Conservation (phyloP, 768 basidiomycete genomes). For the Mycena maculata region DNA sequence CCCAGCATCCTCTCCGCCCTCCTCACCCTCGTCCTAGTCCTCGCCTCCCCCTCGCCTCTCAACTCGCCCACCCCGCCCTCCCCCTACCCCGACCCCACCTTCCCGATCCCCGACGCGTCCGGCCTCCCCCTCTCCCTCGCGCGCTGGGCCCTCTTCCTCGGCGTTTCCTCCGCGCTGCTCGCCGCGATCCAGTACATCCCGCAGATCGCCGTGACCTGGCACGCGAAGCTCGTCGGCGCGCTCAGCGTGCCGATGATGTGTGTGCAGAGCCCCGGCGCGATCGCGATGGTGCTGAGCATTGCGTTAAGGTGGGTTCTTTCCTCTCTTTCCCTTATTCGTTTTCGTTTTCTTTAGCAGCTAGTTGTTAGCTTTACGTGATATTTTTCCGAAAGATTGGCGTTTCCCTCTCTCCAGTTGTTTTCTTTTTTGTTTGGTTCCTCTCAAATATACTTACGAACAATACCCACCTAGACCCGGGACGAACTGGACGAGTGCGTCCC, state of each 20-base stretch:
- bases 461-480: constrained; percentile 69
- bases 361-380: background rate
- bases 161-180: constrained; percentile 81
- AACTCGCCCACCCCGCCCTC: constrained; percentile 47
- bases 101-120: constrained; percentile 45
- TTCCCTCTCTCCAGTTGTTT: background rate
- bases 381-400: background rate
- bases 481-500: constrained; percentile 81
- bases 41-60: constrained; percentile 53
- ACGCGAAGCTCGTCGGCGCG: constrained; percentile 85
- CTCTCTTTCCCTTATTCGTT: background rate
- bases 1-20: constrained; percentile 65
- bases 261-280: constrained; percentile 91
- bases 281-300: constrained; percentile 88
- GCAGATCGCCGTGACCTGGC: constrained; percentile 85
- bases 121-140: constrained; percentile 29
- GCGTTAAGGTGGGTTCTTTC: constrained; percentile 65
- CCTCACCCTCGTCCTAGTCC: constrained; percentile 72
- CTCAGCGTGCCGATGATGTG: constrained; percentile 96
- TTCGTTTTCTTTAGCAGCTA: background rate
- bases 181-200: constrained; percentile 90
- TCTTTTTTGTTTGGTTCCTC: background rate
- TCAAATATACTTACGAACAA: background rate
- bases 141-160: constrained; percentile 88
- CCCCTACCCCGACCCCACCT: constrained; percentile 51